These are phyloP conservation scores for Irpex sp. DNA, from an alignment of 1,284 basidiomycete genomes.

Conservation along the genomic window DNA sequence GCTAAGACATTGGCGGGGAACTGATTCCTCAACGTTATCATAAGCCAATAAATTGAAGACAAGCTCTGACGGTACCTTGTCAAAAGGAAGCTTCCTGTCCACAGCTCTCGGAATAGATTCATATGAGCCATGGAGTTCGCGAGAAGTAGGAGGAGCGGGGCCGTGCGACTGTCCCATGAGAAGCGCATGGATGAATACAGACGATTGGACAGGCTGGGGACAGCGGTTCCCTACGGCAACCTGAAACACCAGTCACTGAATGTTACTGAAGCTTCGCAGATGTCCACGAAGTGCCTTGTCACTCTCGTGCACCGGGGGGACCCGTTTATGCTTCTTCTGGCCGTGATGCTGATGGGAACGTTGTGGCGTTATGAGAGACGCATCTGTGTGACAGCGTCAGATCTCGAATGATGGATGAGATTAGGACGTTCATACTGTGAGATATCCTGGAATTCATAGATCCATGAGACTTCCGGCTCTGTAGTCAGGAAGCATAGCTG, in stretches of 20 bases:
- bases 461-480: background rate
- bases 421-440: background rate
- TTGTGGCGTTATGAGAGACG: slow-evolving; percentile 4
- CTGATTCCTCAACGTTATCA: background rate
- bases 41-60: background rate
- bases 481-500: background rate
- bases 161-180: background rate
- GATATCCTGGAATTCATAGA: background rate
- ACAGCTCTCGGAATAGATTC: background rate
- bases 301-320: slow-evolving; percentile 2
- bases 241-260: slow-evolving; percentile 11
- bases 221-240: slow-evolving; percentile 1
- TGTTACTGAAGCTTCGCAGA: slow-evolving; percentile 10
- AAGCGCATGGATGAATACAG: background rate
- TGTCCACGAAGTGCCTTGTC: slow-evolving; percentile 10
- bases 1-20: background rate
- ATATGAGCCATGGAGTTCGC: background rate
- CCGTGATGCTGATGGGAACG: slow-evolving; percentile 7
- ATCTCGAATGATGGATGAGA: background rate
- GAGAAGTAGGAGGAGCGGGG: background rate
- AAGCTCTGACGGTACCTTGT: slow-evolving; percentile 3
- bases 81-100: background rate
- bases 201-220: slow-evolving; percentile 1
- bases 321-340: slow-evolving; percentile 1
- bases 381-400: background rate